Conservation (phyloP, 1,284 basidiomycete species). For the Ceratobasidium sp. region DNA sequence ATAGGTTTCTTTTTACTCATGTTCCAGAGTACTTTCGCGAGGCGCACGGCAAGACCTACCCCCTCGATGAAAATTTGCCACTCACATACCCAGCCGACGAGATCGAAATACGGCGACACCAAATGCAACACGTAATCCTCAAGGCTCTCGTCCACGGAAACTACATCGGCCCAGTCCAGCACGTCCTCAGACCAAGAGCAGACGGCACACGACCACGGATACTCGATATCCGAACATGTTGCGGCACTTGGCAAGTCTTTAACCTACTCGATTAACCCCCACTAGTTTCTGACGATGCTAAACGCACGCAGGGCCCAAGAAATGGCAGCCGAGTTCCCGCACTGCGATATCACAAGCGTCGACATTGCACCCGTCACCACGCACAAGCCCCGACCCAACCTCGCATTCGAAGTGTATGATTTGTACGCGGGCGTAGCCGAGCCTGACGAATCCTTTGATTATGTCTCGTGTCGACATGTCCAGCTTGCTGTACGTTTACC, state of each 20-base stretch:
- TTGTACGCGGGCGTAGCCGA: slow-evolving; percentile 37
- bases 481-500: slow-evolving; percentile 12
- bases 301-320: slow-evolving; percentile 44
- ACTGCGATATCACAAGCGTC: slow-evolving; percentile 36
- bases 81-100: slow-evolving; percentile 37
- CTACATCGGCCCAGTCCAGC: slow-evolving; percentile 31
- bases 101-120: slow-evolving; percentile 22
- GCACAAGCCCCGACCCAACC: slow-evolving; percentile 25
- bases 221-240: slow-evolving; percentile 37
- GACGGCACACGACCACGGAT: slow-evolving; percentile 32
- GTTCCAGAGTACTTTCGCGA: slow-evolving; percentile 40
- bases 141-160: slow-evolving; percentile 43
- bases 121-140: slow-evolving; percentile 40
- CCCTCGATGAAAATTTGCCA: slow-evolving; percentile 41
- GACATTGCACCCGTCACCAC: slow-evolving; percentile 33
- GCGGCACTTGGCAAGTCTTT: slow-evolving; percentile 17
- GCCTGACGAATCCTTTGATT: slow-evolving; percentile 36
- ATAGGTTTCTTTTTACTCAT: no score
- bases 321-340: slow-evolving; percentile 42
- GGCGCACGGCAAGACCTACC: slow-evolving; percentile 25
- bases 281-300: no score
- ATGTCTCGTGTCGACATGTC: slow-evolving; percentile 40
- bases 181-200: slow-evolving; percentile 26
- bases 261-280: neutral
- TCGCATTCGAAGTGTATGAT: slow-evolving; percentile 36